Evolutionary conservation across 2,329 filamentous ascomycete genomes (phyloP).

Genomic region (Metarhizium anisopliae): DNA sequence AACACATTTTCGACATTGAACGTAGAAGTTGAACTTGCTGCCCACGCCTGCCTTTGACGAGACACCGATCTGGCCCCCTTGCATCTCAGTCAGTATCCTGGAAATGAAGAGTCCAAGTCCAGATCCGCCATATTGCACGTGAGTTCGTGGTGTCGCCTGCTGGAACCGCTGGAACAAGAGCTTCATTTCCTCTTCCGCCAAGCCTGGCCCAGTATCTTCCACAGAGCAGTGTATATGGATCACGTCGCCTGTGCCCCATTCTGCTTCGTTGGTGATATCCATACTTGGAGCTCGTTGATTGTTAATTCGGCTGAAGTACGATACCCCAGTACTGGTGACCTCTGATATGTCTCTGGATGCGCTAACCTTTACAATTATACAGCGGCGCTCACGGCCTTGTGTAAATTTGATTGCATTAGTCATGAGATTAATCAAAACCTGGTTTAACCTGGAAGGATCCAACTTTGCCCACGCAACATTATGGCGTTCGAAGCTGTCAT

Average conservation of each 20-base stretch:
- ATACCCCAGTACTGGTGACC: constrained; percentile 28
- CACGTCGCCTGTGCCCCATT: constrained; percentile 65
- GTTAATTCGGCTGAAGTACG: constrained; percentile 39
- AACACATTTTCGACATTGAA: constrained; percentile 54
- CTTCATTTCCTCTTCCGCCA: constrained; percentile 56
- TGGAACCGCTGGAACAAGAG: constrained; percentile 60
- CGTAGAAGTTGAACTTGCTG: constrained; percentile 69
- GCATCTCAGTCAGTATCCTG: constrained; percentile 64
- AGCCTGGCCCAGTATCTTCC: constrained; percentile 60
- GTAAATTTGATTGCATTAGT: constrained; percentile 59
- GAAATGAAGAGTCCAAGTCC: constrained; percentile 69
- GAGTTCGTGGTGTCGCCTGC: constrained; percentile 58
- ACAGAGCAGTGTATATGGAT: constrained; percentile 67
- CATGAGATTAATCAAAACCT: constrained; percentile 70
- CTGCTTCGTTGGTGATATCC: constrained; percentile 42
- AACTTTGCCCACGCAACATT: constrained; percentile 63
- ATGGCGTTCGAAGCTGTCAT: constrained; percentile 56
- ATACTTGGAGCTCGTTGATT: constrained; percentile 23
- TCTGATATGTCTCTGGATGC: constrained; percentile 47
- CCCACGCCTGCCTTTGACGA: constrained; percentile 57
- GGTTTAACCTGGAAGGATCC: constrained; percentile 65
- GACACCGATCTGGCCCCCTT: constrained; percentile 71
- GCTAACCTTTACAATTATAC: constrained; percentile 56
- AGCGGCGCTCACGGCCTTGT: constrained; percentile 47
- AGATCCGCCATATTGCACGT: constrained; percentile 64